Base-by-base conservation (phyloP, 192 early-diverging fungal genomes). In the Funneliformis mosseae region DNA sequence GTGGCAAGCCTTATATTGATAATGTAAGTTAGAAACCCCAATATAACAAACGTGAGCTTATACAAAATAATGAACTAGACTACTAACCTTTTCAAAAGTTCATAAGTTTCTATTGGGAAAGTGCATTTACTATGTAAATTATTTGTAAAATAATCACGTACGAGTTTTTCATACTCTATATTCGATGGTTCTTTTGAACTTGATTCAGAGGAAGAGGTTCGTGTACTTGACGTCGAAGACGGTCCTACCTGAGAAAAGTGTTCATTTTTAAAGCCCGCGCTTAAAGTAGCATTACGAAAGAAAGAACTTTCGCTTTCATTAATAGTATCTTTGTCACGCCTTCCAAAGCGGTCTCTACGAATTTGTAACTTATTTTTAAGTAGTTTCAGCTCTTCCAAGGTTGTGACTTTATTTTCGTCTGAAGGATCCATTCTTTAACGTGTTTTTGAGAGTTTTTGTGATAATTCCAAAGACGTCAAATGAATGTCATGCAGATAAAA, bases 141-240 rank as follows among this genome's bases (percentile, higher is more conserved):
- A n/a, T 66, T 61, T 8, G 76, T 77, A 77, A 77, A 64, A 64
- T 77, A 77, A 1, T 63, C 61, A 18, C 62, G 33, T 41, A 45
- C 8, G 45, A 77, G 59, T 23, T 45, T 43, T 27, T 50, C 62
- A 46, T 64, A 77, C 39, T 59, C 76, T 11, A 9, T 14, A 42
- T 12, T 27, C 0, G 60, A 25, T 25, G 76, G 76, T 12, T 46
- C 48, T 55, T 23, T 43, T 70, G 68, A 21, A 9, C 21, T 39
- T 14, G 68, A 18, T 8, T 33, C n/a, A 69, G 6, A 7, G 1
- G 38, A 21, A 25, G 2, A 3, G 2, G 23, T 23, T 64, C 62
- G 14, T 7, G 3, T 23, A 64, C 3, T 23, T 64, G 62, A 64
- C n/a, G n/a, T 23, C 5, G 62, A 23, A 69, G 68, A 25, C 68